phyloP scores from a whole-genome alignment of 352 stramenopile genomes.

The Aphanomyces invadans region DNA sequence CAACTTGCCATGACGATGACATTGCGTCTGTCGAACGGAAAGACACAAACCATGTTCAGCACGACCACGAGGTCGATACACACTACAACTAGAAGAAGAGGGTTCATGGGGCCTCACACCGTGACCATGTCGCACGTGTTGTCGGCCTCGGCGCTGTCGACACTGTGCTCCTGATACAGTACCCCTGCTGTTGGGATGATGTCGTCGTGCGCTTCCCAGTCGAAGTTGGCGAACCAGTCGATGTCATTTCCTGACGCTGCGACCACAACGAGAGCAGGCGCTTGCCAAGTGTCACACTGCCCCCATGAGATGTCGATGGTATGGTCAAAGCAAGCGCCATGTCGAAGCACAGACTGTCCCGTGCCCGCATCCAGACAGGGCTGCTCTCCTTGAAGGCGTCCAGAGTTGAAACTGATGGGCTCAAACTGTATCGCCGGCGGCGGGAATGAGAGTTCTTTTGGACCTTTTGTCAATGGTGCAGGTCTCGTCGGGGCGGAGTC shows the following conservation, averaged over 20 bases:
- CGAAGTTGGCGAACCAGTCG: background rate
- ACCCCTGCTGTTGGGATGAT: background rate
- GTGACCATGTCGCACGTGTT: background rate
- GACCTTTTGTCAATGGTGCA: background rate
- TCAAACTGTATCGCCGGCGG: background rate
- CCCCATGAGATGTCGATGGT: background rate
- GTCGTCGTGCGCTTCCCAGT: background rate
- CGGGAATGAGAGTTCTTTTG: background rate
- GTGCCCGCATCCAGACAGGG: background rate
- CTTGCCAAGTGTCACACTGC: background rate
- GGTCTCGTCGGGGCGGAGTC: background rate
- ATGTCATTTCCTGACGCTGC: background rate
- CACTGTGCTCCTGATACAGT: background rate
- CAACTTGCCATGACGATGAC: constrained; percentile 1
- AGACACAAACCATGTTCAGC: too few relatives aligned
- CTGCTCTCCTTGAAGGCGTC: background rate
- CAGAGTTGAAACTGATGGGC: background rate
- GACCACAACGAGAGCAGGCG: background rate
- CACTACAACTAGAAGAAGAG: background rate
- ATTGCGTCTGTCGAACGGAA: background rate
- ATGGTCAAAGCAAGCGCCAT: background rate
- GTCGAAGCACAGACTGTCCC: background rate
- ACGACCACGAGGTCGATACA: background rate
- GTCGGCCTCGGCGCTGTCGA: background rate
- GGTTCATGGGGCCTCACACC: background rate